phyloP scores from a whole-genome alignment of 495 filamentous ascomycete species.

The Friedmanniomyces simplex region DNA sequence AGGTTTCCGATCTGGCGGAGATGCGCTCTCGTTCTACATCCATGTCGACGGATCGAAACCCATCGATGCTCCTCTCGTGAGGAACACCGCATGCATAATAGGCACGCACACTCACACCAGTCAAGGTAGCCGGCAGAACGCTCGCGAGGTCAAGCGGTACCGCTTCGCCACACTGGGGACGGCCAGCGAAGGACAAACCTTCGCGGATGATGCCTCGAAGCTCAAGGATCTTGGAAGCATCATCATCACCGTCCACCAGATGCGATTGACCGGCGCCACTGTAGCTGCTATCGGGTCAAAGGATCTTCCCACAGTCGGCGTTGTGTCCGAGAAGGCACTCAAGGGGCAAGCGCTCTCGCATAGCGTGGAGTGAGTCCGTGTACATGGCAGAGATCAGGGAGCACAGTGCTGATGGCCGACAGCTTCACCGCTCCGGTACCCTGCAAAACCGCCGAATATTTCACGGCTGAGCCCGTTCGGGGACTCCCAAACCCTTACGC shows the following conservation, averaged over 20 bases:
- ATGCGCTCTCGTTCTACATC: background rate
- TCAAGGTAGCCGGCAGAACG: background rate
- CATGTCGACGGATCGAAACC: background rate
- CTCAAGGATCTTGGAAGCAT: background rate
- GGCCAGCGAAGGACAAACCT: background rate
- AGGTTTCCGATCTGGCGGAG: background rate
- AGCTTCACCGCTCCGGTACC: too few species aligned
- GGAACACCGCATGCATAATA: background rate
- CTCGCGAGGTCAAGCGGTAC: background rate
- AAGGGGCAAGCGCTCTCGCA: constrained; percentile 13
- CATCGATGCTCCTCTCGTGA: background rate
- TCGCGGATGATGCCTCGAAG: background rate
- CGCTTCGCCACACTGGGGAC: background rate
- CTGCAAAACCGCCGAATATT: background rate
- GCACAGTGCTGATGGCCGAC: too few species aligned
- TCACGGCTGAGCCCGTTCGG: background rate
- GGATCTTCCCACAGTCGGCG: background rate
- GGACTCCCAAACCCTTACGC: background rate
- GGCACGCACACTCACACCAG: background rate
- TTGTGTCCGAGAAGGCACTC: constrained; percentile 10
- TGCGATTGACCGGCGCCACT: background rate
- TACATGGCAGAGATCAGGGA: background rate
- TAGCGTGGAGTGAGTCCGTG: background rate
- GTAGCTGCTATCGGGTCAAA: background rate
- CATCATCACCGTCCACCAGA: background rate